Conservation (phyloP, 1,284 basidiomycete genomes). For the Trametes sp. region DNA sequence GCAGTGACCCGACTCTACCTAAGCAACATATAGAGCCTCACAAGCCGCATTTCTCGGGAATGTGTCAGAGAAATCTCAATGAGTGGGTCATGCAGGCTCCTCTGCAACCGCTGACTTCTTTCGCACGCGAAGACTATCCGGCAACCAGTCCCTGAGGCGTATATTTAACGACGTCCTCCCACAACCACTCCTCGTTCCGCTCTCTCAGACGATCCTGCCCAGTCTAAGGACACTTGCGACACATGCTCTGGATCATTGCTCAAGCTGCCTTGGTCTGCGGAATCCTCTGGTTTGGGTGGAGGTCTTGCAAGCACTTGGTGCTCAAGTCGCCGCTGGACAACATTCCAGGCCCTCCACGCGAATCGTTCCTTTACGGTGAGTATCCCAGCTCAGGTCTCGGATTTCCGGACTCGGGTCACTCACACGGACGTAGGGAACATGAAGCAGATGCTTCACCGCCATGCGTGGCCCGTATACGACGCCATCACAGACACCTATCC, state of each 20-base stretch:
- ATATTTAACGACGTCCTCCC: neutral
- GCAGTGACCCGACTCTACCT: too few relatives aligned
- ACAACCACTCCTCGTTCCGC: too few relatives aligned
- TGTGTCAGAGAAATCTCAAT: too few relatives aligned
- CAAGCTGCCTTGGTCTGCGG: constrained; percentile 36
- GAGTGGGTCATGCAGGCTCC: too few relatives aligned
- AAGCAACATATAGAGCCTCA: too few relatives aligned
- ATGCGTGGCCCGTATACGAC: constrained; percentile 31
- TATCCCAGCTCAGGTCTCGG: neutral
- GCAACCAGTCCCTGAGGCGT: too few relatives aligned
- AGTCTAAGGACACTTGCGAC: too few relatives aligned
- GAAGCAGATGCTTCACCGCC: constrained; percentile 21
- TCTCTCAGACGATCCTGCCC: too few relatives aligned
- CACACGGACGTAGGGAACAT: constrained; percentile 23
- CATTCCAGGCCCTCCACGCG: constrained; percentile 22
- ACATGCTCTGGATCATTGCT: neutral
- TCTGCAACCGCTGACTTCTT: too few relatives aligned
- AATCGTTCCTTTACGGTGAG: constrained; percentile 25
- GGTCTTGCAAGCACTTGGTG: constrained; percentile 15
- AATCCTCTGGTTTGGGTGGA: constrained; percentile 29
- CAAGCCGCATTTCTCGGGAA: too few relatives aligned
- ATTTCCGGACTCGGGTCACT: neutral
- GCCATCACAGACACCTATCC: constrained; percentile 18
- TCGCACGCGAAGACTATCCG: too few relatives aligned
- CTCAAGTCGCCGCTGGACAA: constrained; percentile 27